phyloP scores from a whole-genome alignment of 371 early-diverging fungal genomes.

The Cokeromyces recurvatus region DNA sequence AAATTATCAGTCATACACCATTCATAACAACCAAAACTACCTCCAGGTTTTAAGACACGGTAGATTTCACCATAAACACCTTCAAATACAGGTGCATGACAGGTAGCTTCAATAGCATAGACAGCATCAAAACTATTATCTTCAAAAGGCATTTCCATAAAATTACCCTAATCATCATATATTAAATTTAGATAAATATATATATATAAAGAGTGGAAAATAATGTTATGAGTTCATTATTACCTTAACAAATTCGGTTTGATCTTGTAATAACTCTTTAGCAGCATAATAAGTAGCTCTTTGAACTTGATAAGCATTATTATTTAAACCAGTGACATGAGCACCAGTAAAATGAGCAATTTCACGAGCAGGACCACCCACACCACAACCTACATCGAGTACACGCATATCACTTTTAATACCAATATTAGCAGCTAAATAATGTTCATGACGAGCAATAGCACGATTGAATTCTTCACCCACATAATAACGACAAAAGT shows the following conservation, averaged over 20 bases:
- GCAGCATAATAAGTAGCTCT: slow-evolving; percentile 73
- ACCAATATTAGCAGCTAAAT: slow-evolving; percentile 70
- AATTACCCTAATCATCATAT: slow-evolving; percentile 58
- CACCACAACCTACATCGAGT: slow-evolving; percentile 90
- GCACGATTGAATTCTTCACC: slow-evolving; percentile 77
- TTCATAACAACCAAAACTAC: slow-evolving; percentile 83
- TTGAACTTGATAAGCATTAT: slow-evolving; percentile 91
- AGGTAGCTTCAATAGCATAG: slow-evolving; percentile 91
- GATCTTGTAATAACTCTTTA: slow-evolving; percentile 55
- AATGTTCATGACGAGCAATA: slow-evolving; percentile 90
- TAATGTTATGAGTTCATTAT: neutral
- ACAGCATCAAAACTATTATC: slow-evolving; percentile 74
- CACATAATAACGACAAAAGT: slow-evolving; percentile 78
- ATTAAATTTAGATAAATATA: too few species aligned
- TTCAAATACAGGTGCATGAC: slow-evolving; percentile 75
- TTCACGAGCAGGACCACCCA: slow-evolving; percentile 92
- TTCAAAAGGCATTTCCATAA: slow-evolving; percentile 86
- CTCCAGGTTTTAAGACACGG: slow-evolving; percentile 87
- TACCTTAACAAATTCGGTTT: slow-evolving; percentile 62
- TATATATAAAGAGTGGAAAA: too few species aligned
- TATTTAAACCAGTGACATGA: slow-evolving; percentile 88
- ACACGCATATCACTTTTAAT: slow-evolving; percentile 68
- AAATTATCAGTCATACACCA: slow-evolving; percentile 85
- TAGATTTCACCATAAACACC: slow-evolving; percentile 82
- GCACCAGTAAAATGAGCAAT: slow-evolving; percentile 87